Conservation (phyloP, 257 asterid genomes). For the Fraxinus anomala region DNA sequence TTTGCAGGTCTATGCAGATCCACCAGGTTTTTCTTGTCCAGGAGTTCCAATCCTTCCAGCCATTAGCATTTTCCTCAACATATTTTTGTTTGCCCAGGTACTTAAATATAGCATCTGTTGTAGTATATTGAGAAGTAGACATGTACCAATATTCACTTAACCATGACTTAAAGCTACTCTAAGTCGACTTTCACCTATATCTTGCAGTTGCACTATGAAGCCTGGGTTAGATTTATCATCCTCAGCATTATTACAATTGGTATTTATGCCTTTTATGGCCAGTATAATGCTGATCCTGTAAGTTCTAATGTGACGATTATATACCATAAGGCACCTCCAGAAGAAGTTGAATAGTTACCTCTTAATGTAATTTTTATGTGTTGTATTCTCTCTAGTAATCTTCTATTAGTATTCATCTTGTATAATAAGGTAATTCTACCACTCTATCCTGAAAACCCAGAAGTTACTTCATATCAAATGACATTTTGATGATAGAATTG, state of each 20-base stretch:
- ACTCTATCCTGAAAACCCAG: background rate
- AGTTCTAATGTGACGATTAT: constrained; percentile 56
- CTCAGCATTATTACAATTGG: constrained; percentile 67
- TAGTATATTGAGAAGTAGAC: constrained; percentile 1
- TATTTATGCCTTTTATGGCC: constrained; percentile 81
- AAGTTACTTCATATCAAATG: background rate
- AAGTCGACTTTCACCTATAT: constrained; percentile 13
- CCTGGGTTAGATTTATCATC: constrained; percentile 84
- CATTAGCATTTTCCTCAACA: constrained; percentile 75
- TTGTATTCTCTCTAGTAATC: constrained; percentile 29
- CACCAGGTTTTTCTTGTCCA: constrained; percentile 91
- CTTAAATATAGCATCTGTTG: constrained; percentile 21
- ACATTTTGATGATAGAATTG: constrained; percentile 15
- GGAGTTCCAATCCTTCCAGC: constrained; percentile 87
- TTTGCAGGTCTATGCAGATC: constrained; percentile 54
- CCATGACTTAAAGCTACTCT: constrained; percentile 11
- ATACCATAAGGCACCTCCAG: constrained; percentile 64
- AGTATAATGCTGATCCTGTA: constrained; percentile 77
- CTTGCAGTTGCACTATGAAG: constrained; percentile 90
- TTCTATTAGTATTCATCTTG: background rate
- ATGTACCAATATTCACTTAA: constrained; percentile 13
- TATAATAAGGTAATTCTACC: constrained; percentile 9
- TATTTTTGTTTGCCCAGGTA: constrained; percentile 94
- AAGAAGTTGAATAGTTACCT: constrained; percentile 43
- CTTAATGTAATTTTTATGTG: constrained; percentile 24